phyloP scores from a whole-genome alignment of 1,284 basidiomycete species.

The Puccinia polysora region DNA sequence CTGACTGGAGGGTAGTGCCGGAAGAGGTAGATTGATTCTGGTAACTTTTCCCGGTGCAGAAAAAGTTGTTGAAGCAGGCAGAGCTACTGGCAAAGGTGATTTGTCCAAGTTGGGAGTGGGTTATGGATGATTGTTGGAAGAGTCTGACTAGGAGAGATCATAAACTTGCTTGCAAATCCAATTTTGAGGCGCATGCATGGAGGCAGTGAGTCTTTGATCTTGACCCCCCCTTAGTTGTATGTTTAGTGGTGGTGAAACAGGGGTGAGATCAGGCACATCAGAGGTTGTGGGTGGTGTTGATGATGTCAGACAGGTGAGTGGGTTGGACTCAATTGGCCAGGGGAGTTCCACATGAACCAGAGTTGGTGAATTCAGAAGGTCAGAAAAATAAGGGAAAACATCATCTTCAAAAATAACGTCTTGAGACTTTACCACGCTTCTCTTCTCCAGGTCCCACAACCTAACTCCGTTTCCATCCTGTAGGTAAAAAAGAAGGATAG shows the following conservation, averaged over 20 bases:
- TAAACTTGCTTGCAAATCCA: not conserved
- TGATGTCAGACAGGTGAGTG: no score
- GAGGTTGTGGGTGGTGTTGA: no score
- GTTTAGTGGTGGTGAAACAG: no score
- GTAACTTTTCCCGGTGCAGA: not conserved
- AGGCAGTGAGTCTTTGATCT: not conserved
- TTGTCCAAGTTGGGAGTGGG: not conserved
- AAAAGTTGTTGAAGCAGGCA: not conserved
- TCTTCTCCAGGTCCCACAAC: not conserved
- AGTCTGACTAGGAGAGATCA: not conserved
- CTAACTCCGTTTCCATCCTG: not conserved
- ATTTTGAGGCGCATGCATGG: not conserved
- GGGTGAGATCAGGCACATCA: no score
- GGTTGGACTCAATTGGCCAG: not conserved
- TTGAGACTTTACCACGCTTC: not conserved
- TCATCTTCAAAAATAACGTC: conserved; percentile 12
- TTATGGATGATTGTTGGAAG: not conserved
- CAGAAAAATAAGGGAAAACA: not conserved
- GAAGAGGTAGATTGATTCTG: not conserved
- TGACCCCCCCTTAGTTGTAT: no score
- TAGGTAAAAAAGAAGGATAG: not conserved
- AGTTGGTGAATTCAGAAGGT: not conserved
- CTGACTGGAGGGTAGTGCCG: no score
- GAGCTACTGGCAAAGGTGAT: not conserved
- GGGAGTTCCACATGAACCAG: not conserved